phyloP scores from a whole-genome alignment of 2,329 filamentous ascomycete species.

The Penicillium aurantiogriseum region DNA sequence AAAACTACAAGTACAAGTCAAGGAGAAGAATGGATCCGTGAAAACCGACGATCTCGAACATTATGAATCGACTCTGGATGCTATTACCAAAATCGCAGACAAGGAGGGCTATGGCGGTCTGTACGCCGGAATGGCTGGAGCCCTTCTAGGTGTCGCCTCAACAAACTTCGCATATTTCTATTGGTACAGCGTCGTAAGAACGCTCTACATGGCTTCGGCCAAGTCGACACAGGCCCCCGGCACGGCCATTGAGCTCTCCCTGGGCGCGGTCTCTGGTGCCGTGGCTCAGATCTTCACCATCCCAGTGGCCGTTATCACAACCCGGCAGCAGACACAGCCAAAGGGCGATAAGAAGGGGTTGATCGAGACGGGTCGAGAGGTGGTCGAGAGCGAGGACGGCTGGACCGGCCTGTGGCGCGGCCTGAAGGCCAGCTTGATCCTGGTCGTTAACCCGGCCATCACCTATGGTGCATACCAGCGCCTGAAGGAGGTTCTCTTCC shows the following conservation, averaged over 20 bases:
- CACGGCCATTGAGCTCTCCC: constrained; percentile 75
- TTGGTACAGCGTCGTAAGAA: constrained; percentile 90
- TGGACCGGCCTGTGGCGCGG: constrained; percentile 41
- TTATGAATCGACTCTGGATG: constrained; percentile 85
- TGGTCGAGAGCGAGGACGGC: constrained; percentile 87
- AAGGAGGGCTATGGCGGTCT: constrained; percentile 79
- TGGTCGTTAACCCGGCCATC: constrained; percentile 52
- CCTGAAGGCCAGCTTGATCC: constrained; percentile 20
- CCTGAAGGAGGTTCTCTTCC: constrained; percentile 73
- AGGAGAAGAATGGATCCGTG: constrained; percentile 52
- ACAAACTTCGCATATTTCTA: constrained; percentile 99
- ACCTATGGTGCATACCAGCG: constrained; percentile 97
- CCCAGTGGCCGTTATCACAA: constrained; percentile 91
- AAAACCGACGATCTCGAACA: constrained; percentile 59
- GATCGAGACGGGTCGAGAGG: constrained; percentile 81
- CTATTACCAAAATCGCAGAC: constrained; percentile 76
- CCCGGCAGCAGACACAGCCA: constrained; percentile 87
- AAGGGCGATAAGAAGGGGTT: constrained; percentile 83
- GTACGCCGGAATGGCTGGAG: constrained; percentile 83
- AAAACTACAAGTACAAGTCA: constrained; percentile 90
- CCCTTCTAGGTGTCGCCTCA: constrained; percentile 86
- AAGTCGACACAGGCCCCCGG: constrained; percentile 65
- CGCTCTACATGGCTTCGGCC: constrained; percentile 66
- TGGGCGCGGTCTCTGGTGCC: constrained; percentile 86
- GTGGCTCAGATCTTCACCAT: constrained; percentile 95